Conservation (phyloP, 2,329 filamentous ascomycete genomes). For the Exophiala phaeomuriformis region DNA sequence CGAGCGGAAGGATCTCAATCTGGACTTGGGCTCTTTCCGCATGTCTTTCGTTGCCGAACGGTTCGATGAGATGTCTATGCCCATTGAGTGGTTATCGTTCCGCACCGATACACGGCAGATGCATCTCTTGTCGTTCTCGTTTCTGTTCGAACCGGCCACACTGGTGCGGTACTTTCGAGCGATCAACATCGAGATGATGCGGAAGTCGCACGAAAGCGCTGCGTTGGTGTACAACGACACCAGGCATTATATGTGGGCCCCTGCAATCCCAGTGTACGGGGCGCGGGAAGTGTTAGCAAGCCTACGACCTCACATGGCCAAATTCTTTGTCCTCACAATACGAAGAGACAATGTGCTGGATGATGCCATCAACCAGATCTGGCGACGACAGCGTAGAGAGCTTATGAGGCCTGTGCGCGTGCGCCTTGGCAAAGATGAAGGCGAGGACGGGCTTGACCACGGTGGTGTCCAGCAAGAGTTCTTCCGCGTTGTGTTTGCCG, state of each 20-base stretch:
- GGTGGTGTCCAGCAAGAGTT: constrained; percentile 96
- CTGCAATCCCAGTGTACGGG: constrained; percentile 44
- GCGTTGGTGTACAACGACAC: constrained; percentile 42
- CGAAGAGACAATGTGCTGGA: constrained; percentile 59
- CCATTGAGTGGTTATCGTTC: constrained; percentile 62
- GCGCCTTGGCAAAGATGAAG: constrained; percentile 69
- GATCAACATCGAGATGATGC: constrained; percentile 84
- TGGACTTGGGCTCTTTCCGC: constrained; percentile 59
- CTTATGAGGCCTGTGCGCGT: constrained; percentile 81
- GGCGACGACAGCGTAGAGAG: constrained; percentile 75
- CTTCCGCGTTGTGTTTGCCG: constrained; percentile 73
- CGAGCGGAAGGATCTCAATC: constrained; percentile 55
- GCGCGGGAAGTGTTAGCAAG: constrained; percentile 56
- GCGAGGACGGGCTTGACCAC: constrained; percentile 85
- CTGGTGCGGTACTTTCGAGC: constrained; percentile 79
- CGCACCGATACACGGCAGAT: constrained; percentile 54
- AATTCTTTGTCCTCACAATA: constrained; percentile 64
- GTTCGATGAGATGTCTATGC: constrained; percentile 67
- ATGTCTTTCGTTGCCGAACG: constrained; percentile 69
- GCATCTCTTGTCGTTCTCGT: constrained; percentile 74
- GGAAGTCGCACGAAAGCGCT: constrained; percentile 65
- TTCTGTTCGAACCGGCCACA: constrained; percentile 65
- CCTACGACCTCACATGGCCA: constrained; percentile 59
- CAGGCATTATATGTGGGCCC: constrained; percentile 38
- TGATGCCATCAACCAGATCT: constrained; percentile 80